Evolutionary conservation across 2,329 filamentous ascomycete genomes (phyloP), one percentile per base, ranked within the genome.

Genomic region (Pseudogymnoascus sp.): DNA sequence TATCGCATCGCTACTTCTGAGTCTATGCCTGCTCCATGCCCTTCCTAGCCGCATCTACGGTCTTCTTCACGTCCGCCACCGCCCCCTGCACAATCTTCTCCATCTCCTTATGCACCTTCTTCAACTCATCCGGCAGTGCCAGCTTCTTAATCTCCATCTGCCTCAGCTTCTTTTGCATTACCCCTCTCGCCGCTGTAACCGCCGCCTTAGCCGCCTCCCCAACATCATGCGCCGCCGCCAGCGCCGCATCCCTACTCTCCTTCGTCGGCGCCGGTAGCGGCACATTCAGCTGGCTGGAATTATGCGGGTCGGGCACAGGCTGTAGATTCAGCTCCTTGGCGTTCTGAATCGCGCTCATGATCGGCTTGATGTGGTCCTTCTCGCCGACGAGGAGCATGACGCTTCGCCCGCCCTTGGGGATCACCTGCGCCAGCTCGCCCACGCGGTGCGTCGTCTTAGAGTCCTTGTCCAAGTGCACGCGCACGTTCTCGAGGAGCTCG

Each of bases 321-420:
- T 82, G 80, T 0, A 84, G 77, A 61, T 78, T 81, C 61, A 84
- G 75, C 28, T 71, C 69, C 40, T 76, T 72, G 3, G 81, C 80
- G 7, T 76, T 72, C 61, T 81, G 79, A 40, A 86, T 84, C n/a
- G 82, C 77, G 2, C 78, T 75, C 0, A 78, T 75, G 8, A 85
- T 75, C 24, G 80, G 76, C 70, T 85, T 85, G 67, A 84, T 72
- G 70, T 85, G 81, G 79, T 84, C 82, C 69, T 84, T 81, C 70
- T 90, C 88, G 12, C 85, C 83, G 40, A 84, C 84, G 22, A 88
- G 72, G n/a, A 90, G 77, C 64, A 84, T 82, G 31, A 89, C 73
- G 68, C 79, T 79, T 62, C 86, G 75, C 10, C 86, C 80, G 26
- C 81, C 86, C 69, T 87, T 86, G 0, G 85, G 84, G 40, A 89